phyloP scores from a whole-genome alignment of 176 grass and related monocot genomes.

The Zizania latifolia region DNA sequence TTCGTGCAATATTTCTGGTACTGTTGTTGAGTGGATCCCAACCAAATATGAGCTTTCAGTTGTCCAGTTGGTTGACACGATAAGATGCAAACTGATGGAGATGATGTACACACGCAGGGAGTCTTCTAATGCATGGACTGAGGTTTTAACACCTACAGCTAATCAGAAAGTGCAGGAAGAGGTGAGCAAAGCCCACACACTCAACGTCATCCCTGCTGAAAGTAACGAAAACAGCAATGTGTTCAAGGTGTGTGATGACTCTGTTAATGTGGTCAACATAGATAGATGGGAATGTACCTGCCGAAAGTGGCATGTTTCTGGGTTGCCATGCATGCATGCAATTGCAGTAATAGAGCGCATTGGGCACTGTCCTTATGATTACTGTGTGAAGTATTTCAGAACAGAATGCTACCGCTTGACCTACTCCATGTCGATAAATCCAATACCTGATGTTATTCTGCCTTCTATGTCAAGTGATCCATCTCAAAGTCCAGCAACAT shows the following conservation, averaged over 20 bases:
- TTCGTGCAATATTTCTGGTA: slow-evolving; percentile 55
- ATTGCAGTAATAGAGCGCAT: slow-evolving; percentile 63
- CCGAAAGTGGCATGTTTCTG: slow-evolving; percentile 63
- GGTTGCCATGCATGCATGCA: slow-evolving; percentile 86
- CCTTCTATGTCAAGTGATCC: slow-evolving; percentile 34
- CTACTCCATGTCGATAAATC: slow-evolving; percentile 73
- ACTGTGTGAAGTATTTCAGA: slow-evolving; percentile 71
- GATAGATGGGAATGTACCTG: slow-evolving; percentile 71
- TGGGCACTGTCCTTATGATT: slow-evolving; percentile 58
- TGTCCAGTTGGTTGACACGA: slow-evolving; percentile 76
- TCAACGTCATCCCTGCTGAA: slow-evolving; percentile 55
- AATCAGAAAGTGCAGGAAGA: slow-evolving; percentile 82
- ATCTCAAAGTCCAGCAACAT: slow-evolving; percentile 37
- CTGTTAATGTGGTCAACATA: slow-evolving; percentile 66
- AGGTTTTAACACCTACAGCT: slow-evolving; percentile 51
- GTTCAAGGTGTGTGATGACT: slow-evolving; percentile 83
- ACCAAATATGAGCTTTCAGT: slow-evolving; percentile 75
- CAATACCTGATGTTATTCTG: slow-evolving; percentile 70
- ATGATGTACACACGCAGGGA: slow-evolving; percentile 79
- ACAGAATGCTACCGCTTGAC: slow-evolving; percentile 58
- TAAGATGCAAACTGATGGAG: slow-evolving; percentile 92
- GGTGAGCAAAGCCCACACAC: slow-evolving; percentile 56
- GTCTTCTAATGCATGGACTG: slow-evolving; percentile 65
- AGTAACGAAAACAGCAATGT: slow-evolving; percentile 37
- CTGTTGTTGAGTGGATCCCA: slow-evolving; percentile 65